Conservation (phyloP, 139 green algal genomes). For the Deuterostichococcus epilithicus region DNA sequence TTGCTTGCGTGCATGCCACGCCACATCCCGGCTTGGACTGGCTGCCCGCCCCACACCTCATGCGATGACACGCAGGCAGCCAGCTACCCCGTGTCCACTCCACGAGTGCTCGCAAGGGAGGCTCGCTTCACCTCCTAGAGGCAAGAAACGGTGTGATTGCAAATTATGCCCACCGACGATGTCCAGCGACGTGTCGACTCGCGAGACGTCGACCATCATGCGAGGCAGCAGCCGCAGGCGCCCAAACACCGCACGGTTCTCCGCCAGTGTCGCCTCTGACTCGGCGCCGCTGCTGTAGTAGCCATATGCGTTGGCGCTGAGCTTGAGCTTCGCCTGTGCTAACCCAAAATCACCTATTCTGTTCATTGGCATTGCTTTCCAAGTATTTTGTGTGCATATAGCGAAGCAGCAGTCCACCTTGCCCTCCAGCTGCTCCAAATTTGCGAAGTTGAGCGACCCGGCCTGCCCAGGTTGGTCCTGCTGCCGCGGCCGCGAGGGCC, state of each 20-base stretch:
- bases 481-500: neutral
- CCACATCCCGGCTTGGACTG: no score
- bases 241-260: constrained; percentile 45
- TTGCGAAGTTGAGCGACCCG: neutral
- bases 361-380: no score
- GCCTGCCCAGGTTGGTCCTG: neutral
- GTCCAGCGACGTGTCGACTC: constrained; percentile 29
- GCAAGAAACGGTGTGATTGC: no score
- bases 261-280: constrained; percentile 32
- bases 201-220: constrained; percentile 57
- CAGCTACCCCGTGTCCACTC: no score
- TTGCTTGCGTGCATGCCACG: no score
- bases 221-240: constrained; percentile 54
- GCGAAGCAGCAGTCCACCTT: no score
- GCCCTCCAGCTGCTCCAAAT: neutral
- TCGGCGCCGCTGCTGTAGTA: constrained; percentile 52
- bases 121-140: no score
- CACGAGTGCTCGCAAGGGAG: no score
- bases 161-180: constrained; percentile 39
- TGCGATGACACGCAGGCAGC: no score
- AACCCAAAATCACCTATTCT: no score
- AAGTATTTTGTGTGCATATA: no score
- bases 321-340: neutral
- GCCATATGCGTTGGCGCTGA: constrained; percentile 23
- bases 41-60: no score